A percentile compares a stretch with the other conserved stretches of the same genome.
Conservation (phyloP, 257 asterid genomes). For the Echites panduratus region DNA sequence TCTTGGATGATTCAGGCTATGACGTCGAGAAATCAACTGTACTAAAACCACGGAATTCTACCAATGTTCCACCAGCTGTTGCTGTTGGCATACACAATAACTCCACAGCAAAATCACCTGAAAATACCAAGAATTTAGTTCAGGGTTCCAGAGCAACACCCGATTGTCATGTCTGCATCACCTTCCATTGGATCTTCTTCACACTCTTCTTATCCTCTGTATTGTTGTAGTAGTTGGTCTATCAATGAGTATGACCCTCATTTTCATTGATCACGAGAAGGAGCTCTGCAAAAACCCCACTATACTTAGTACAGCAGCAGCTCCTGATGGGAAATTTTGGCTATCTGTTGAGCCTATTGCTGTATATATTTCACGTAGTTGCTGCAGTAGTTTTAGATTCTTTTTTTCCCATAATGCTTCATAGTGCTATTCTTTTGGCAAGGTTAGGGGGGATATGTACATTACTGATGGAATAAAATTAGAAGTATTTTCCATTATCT, state of each 20-base stretch:
- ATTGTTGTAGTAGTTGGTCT: conserved; percentile 18
- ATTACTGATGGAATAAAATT: not conserved
- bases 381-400: not conserved
- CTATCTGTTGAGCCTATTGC: not conserved
- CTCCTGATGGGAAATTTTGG: conserved; percentile 4
- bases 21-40: conserved; percentile 38
- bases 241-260: conserved; percentile 10
- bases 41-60: conserved; percentile 33
- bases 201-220: conserved; percentile 19
- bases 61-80: conserved; percentile 45
- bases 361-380: conserved; percentile 16
- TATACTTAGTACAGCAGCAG: not conserved
- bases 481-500: not conserved
- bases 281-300: conserved; percentile 3
- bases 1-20: conserved; percentile 44
- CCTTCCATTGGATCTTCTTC: conserved; percentile 21
- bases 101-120: conserved; percentile 23
- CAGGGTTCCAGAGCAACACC: conserved; percentile 31
- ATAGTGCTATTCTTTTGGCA: not conserved
- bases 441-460: not conserved
- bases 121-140: conserved; percentile 20
- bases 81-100: conserved; percentile 32
- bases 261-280: conserved; percentile 3
- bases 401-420: not conserved
- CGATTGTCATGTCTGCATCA: conserved; percentile 16